Evolutionary conservation across 1,139 yeast species (phyloP).

Genomic region (Suhomyces wounanorum): DNA sequence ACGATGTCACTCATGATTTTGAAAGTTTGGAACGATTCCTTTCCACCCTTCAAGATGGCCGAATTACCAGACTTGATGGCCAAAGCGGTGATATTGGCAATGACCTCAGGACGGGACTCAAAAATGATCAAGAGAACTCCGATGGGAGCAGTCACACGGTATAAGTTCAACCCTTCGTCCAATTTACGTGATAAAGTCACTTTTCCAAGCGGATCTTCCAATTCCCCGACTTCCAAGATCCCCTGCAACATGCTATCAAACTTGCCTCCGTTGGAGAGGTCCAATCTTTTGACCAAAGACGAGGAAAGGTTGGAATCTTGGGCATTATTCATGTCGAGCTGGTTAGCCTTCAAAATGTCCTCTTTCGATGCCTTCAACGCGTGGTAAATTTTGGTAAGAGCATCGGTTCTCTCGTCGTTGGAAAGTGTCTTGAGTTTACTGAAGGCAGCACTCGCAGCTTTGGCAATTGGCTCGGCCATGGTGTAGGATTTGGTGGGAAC

Average conservation of each 20-base stretch:
- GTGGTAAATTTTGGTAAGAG: constrained; percentile 71
- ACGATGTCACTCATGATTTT: constrained; percentile 77
- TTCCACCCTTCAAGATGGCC: constrained; percentile 96
- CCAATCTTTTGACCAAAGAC: constrained; percentile 80
- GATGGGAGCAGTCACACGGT: constrained; percentile 86
- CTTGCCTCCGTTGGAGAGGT: constrained; percentile 77
- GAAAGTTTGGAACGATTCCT: constrained; percentile 85
- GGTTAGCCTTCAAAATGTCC: constrained; percentile 70
- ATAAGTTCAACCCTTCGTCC: constrained; percentile 83
- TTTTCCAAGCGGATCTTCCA: constrained; percentile 90
- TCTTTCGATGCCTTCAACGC: constrained; percentile 60
- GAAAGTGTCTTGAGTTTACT: constrained; percentile 75
- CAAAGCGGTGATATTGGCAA: constrained; percentile 94
- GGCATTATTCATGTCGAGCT: constrained; percentile 74
- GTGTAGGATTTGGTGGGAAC: background rate
- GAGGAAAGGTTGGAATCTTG: constrained; percentile 55
- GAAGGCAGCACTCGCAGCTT: constrained; percentile 75
- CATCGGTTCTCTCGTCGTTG: constrained; percentile 70
- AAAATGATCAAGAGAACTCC: constrained; percentile 92
- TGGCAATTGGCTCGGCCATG: constrained; percentile 76
- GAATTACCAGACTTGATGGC: constrained; percentile 96
- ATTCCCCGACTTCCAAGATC: constrained; percentile 80
- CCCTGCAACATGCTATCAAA: constrained; percentile 95
- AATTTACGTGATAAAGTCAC: constrained; percentile 77
- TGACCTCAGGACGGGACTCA: constrained; percentile 97